These are phyloP conservation scores for Tilletia setariae DNA, from an alignment of 1,284 basidiomycete genomes.

Conservation along the genomic window DNA sequence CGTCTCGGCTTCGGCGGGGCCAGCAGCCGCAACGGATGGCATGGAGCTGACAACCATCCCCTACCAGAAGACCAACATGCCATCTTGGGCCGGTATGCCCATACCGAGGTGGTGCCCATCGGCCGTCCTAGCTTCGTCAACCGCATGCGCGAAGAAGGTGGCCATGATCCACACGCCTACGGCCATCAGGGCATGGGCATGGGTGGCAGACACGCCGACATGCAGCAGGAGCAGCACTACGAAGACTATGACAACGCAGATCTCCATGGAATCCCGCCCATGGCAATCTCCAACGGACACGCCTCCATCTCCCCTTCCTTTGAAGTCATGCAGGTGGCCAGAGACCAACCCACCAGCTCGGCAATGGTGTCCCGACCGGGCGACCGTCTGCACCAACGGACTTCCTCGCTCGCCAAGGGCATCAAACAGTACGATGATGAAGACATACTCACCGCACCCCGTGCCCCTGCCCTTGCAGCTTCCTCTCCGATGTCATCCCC, in stretches of 20 bases:
- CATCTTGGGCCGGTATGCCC: not conserved
- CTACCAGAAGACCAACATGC: not conserved
- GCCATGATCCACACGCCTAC: not conserved
- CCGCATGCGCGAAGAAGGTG: not conserved
- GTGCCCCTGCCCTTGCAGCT: not conserved
- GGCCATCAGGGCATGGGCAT: not conserved
- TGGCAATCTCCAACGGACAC: not conserved
- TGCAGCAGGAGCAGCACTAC: not conserved
- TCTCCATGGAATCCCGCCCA: not conserved
- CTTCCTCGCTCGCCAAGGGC: slow-evolving; percentile 3
- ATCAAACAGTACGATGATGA: not conserved
- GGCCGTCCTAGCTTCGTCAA: slow-evolving; percentile 2
- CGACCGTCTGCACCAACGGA: not conserved
- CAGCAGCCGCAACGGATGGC: not conserved
- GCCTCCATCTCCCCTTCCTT: not conserved
- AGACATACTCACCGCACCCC: not conserved
- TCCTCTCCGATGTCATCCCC: not conserved
- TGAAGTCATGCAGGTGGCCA: slow-evolving; percentile 10
- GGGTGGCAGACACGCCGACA: not conserved
- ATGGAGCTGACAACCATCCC: not conserved
- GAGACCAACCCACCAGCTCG: not conserved
- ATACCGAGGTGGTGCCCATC: not conserved
- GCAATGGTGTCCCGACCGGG: not conserved
- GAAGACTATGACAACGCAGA: not conserved
- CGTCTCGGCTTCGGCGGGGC: not conserved